A percentile compares a stretch with the other conserved stretches of the same genome.
These are phyloP conservation scores for Cercospora canescens DNA, from an alignment of 2,329 filamentous ascomycete species.

Conservation along the genomic window DNA sequence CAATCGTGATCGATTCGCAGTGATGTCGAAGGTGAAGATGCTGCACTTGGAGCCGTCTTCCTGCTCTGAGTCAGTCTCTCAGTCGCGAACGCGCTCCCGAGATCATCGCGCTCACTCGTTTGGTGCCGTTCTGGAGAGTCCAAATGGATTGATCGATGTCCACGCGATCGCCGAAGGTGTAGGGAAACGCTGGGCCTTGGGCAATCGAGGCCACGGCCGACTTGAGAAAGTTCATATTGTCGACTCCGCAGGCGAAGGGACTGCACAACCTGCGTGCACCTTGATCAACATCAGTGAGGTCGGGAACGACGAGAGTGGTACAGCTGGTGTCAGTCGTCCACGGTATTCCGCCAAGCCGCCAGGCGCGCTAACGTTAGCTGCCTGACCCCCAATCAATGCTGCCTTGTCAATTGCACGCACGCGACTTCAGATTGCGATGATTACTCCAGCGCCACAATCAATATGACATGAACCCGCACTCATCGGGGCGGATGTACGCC, in stretches of 20 bases:
- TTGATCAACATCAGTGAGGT: not conserved
- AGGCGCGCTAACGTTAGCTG: not conserved
- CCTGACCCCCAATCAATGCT: not conserved
- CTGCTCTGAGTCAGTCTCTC: conserved; percentile 47
- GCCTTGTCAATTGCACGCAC: too few relatives aligned
- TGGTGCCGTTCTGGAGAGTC: conserved; percentile 93
- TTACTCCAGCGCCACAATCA: not conserved
- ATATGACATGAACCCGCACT: not conserved
- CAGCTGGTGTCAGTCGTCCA: not conserved
- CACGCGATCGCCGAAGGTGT: conserved; percentile 87
- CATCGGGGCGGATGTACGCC: not conserved
- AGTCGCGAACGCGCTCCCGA: not conserved
- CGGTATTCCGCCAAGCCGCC: not conserved
- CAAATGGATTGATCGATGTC: conserved; percentile 93
- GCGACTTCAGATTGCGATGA: not conserved
- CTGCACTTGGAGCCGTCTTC: conserved; percentile 94
- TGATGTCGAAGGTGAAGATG: conserved; percentile 93
- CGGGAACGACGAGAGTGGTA: not conserved
- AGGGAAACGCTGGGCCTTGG: conserved; percentile 89
- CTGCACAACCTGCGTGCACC: not conserved
- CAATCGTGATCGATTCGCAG: conserved; percentile 74
- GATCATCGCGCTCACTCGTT: conserved; percentile 61
- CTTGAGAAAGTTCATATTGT: conserved; percentile 90
- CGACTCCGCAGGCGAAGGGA: not conserved
- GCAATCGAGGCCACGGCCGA: conserved; percentile 96